These are phyloP conservation scores for Populus simonii DNA, from an alignment of 345 rosid species.

Conservation along the genomic window DNA sequence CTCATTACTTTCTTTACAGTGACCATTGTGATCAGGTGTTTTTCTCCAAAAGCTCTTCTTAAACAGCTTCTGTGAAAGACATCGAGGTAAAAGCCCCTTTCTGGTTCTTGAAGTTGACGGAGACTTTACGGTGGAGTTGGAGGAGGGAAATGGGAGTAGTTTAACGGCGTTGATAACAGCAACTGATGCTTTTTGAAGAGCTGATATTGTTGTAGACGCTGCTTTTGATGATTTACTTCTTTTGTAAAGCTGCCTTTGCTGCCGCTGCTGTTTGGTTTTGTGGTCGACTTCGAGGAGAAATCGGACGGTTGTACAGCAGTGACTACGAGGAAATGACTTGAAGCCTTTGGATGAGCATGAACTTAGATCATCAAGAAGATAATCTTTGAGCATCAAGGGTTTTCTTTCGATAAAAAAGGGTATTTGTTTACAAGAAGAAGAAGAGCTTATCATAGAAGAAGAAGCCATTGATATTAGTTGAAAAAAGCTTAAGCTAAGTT, in stretches of 20 bases:
- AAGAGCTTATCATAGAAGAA: neutral
- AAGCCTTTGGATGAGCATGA: constrained; percentile 91
- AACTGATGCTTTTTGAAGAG: constrained; percentile 56
- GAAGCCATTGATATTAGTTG: constrained; percentile 20
- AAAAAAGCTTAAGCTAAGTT: neutral
- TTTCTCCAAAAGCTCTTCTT: constrained; percentile 55
- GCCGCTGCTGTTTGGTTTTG: constrained; percentile 19
- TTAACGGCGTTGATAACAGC: constrained; percentile 64
- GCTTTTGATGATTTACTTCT: constrained; percentile 29
- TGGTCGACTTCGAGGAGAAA: constrained; percentile 66
- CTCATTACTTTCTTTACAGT: constrained; percentile 9
- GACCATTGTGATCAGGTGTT: neutral
- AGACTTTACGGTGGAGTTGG: constrained; percentile 37
- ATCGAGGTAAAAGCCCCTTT: constrained; percentile 24
- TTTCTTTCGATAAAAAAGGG: constrained; percentile 17
- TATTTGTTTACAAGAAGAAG: constrained; percentile 14
- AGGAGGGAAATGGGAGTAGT: constrained; percentile 46
- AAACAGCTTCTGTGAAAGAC: constrained; percentile 50
- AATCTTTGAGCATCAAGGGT: constrained; percentile 72
- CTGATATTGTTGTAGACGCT: constrained; percentile 44
- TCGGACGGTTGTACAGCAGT: constrained; percentile 58
- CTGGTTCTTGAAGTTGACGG: constrained; percentile 17
- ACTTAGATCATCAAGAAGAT: constrained; percentile 65
- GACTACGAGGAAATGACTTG: constrained; percentile 79
- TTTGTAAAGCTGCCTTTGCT: constrained; percentile 17